Evolutionary conservation across 306 rosid genomes (phyloP).

Genomic region (Malus sieversii): DNA sequence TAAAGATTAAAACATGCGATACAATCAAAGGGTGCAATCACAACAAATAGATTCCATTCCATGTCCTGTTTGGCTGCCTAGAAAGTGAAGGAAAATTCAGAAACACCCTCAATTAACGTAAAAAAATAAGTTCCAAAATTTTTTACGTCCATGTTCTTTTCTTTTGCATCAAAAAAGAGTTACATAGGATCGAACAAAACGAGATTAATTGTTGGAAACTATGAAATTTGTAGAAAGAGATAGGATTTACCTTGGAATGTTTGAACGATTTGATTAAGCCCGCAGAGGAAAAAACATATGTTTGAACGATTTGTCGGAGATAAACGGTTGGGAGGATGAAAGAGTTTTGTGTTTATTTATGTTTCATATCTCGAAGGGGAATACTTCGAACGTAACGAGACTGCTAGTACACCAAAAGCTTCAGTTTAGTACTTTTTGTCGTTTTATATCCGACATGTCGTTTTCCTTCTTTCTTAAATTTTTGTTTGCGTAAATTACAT

Average conservation of each 20-base stretch:
- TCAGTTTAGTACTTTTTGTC: neutral
- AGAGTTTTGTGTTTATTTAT: neutral
- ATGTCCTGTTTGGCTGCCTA: neutral
- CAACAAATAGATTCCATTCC: neutral
- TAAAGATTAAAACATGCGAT: neutral
- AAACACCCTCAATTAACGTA: neutral
- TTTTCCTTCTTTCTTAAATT: neutral
- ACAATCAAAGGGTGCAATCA: neutral
- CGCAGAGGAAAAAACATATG: neutral
- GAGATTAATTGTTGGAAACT: neutral
- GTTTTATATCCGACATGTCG: neutral
- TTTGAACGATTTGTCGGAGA: neutral
- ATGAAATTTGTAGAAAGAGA: neutral
- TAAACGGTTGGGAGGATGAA: neutral
- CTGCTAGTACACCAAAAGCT: neutral
- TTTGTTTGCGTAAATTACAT: no score
- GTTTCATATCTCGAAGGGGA: neutral
- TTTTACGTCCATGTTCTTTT: neutral
- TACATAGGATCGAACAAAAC: neutral
- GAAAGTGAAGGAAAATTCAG: neutral
- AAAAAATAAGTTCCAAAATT: neutral
- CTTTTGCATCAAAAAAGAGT: neutral
- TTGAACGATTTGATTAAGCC: neutral
- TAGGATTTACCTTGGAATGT: slow-evolving; percentile 5
- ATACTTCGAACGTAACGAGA: slow-evolving; percentile 7